Base-by-base conservation (phyloP, 75 land plant genomes). In the Adiantum capillusveneris region DNA sequence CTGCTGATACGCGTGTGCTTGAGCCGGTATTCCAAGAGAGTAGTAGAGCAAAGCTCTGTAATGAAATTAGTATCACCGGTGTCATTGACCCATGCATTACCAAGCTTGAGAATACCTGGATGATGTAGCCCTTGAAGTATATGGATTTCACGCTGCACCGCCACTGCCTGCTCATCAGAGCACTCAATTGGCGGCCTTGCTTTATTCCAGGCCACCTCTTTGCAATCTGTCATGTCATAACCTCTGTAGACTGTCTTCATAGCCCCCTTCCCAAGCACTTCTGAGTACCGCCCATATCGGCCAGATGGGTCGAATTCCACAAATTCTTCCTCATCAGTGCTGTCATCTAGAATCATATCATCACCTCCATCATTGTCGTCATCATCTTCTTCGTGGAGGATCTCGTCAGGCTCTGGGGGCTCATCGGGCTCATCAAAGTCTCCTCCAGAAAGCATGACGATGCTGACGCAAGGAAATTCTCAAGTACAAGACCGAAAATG, bases 191-290 rank as follows among this genome's bases (percentile, higher is more conserved):
- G 66, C 21, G 20, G 58, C 31, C 75, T 49, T 21, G 50, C 18
- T 64, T 87, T 78, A 60, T 87, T 87, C 91, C 91, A 87, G 1
- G 91, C 91, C 20, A 87, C 84, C 49, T 87, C 91, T 48, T 69
- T 80, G 2, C 91, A 88, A 36, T 87, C 84, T 42, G 72, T 77
- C 60, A 81, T 73, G 57, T 87, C 88, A 58, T 84, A 87, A 2
- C 71, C 91, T 7, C 85, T 41, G 76, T 84, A 87, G 13, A 87
- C 91, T 24, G 72, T 81, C 65, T 87, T 87, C 56, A 73, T 69
- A 0, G 87, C 84, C 5, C 91, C 91, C 0, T 58, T 25, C 29
- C 91, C 91, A 0, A 87, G 59, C 0, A 84, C 72, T 46, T 87
- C 84, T 11, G 21, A 21, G 67, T 87, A 87, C 0, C 91, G 84